phyloP scores from a whole-genome alignment of 345 rosid genomes.

The Murraya koenigii region DNA sequence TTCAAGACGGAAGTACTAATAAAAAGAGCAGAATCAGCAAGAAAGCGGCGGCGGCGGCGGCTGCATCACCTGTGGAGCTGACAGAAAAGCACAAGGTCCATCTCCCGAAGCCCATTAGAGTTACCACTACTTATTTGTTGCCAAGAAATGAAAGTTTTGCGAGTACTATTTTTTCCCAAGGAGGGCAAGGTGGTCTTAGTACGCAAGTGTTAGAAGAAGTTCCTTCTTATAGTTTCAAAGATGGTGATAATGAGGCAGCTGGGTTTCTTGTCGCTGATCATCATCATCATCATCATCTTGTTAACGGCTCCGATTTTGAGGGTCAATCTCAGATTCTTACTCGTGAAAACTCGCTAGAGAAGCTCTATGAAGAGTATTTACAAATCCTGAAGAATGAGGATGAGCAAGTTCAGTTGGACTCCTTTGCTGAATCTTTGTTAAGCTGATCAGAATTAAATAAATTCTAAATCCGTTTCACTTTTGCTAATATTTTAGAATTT shows the following conservation, averaged over 20 bases:
- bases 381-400: slow-evolving; percentile 35
- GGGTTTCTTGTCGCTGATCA: slow-evolving; percentile 19
- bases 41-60: background rate
- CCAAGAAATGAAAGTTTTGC: slow-evolving; percentile 36
- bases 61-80: background rate
- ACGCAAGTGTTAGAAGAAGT: background rate
- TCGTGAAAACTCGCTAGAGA: slow-evolving; percentile 20
- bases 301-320: slow-evolving; percentile 26
- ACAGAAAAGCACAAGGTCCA: slow-evolving; percentile 35
- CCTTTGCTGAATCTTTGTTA: slow-evolving; percentile 34
- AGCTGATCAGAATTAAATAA: slow-evolving; percentile 1
- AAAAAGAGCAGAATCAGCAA: slow-evolving; percentile 13
- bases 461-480: background rate
- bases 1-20: background rate
- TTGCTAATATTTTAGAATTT: background rate
- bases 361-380: slow-evolving; percentile 47
- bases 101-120: slow-evolving; percentile 46
- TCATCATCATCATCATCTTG: slow-evolving; percentile 17
- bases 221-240: slow-evolving; percentile 12
- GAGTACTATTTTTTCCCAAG: background rate
- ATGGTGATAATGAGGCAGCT: slow-evolving; percentile 3
- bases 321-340: slow-evolving; percentile 19
- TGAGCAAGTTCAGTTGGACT: slow-evolving; percentile 29
- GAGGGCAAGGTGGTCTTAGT: slow-evolving; percentile 6
- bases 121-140: slow-evolving; percentile 18